Evolutionary conservation across 257 asterid species (phyloP).

Genomic region (Mitragyna speciosa): DNA sequence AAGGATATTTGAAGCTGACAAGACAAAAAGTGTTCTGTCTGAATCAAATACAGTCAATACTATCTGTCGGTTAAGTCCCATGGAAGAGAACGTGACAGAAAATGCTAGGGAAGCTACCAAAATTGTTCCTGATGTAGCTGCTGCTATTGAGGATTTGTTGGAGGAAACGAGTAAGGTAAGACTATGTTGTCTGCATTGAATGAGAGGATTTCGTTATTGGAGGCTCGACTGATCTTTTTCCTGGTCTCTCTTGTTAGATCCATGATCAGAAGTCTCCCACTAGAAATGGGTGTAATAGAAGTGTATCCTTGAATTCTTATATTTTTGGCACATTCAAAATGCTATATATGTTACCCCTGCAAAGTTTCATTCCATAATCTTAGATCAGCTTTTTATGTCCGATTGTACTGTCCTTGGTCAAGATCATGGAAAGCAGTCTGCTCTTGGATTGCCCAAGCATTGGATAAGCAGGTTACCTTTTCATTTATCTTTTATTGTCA

Average conservation of each 20-base stretch:
- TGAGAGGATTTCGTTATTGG: not conserved
- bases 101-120: constrained; percentile 39
- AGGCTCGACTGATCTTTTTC: constrained; percentile 17
- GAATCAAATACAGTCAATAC: constrained; percentile 21
- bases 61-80: constrained; percentile 25
- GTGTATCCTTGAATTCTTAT: constrained; percentile 51
- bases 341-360: constrained; percentile 5
- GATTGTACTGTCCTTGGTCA: constrained; percentile 59
- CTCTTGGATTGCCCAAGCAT: constrained; percentile 54
- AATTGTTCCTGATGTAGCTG: constrained; percentile 80
- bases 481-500: not conserved
- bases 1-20: constrained; percentile 41
- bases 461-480: constrained; percentile 66
- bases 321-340: not conserved
- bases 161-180: constrained; percentile 91
- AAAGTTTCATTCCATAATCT: constrained; percentile 42
- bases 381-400: constrained; percentile 59
- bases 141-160: constrained; percentile 83
- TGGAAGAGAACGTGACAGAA: constrained; percentile 38
- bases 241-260: constrained; percentile 50
- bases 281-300: constrained; percentile 54
- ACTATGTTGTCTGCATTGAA: constrained; percentile 2
- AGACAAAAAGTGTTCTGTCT: constrained; percentile 24
- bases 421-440: constrained; percentile 50
- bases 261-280: constrained; percentile 67